These are phyloP conservation scores for Huntiella abstrusa DNA, from an alignment of 2,329 filamentous ascomycete species.

Conservation along the genomic window DNA sequence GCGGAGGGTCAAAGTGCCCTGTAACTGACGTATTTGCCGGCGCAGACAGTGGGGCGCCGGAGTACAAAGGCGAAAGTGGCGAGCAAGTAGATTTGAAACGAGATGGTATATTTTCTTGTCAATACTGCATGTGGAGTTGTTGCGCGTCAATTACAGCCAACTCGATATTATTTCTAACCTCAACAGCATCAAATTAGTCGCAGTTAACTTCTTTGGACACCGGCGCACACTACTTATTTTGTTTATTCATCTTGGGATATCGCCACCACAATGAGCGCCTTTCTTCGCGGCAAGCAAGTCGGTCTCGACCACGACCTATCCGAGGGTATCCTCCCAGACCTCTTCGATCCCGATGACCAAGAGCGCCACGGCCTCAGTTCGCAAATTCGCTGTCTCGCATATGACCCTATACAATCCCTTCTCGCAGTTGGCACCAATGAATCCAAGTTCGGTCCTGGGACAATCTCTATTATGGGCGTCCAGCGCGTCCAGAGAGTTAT, in stretches of 20 bases:
- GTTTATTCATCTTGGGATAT: not conserved
- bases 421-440: constrained; percentile 82
- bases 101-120: no score
- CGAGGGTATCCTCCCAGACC: constrained; percentile 53
- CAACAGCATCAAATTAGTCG: no score
- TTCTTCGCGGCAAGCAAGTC: constrained; percentile 80
- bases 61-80: not conserved
- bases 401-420: constrained; percentile 85
- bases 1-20: no score
- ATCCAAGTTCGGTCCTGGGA: constrained; percentile 65
- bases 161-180: no score
- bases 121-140: no score
- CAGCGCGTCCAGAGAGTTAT: constrained; percentile 61
- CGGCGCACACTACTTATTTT: no score
- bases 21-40: no score
- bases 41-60: not conserved
- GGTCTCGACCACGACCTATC: constrained; percentile 87
- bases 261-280: constrained; percentile 49
- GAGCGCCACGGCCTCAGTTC: constrained; percentile 68
- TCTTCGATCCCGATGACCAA: constrained; percentile 72
- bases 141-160: no score
- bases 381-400: constrained; percentile 62
- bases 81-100: not conserved
- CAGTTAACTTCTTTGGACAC: no score
- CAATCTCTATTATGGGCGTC: constrained; percentile 79